Base-by-base conservation (phyloP, 345 rosid species). In the Capsella bursapastoris region DNA sequence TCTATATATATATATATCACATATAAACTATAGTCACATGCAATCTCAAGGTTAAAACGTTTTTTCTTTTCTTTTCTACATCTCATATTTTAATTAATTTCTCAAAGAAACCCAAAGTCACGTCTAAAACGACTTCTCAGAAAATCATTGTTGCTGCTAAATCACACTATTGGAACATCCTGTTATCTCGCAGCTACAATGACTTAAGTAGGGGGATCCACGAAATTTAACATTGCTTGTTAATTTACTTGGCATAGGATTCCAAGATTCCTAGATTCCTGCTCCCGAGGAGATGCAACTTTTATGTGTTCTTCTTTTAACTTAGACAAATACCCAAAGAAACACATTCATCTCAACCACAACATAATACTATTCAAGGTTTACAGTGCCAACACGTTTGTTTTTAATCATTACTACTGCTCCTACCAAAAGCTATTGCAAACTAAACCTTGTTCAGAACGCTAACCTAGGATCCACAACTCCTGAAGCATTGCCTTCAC, bases 401-500 rank as follows among this genome's bases (percentile, higher is more conserved):
- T 45, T 6, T 22, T 45, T 15, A 5, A 0, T n/a, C 50, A 2
- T n/a, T 45, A 45, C 50, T 45, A 45, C 50, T n/a, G 50, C 16
- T 45, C 50, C 18, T 45, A 45, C 18, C 18, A 41, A 41, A 41
- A 41, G n/a, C 47, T 41, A 11, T 12, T 12, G n/a, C 12, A 45
- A 45, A n/a, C 8, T 2, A 45, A 45, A n/a, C 50, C 18, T 45
- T n/a, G 4, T n/a, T 45, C 18, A 45, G 50, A 45, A 45, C 3
- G 50, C 50, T 6, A 45, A 45, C 50, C 6, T 45, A 45, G 50
- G 50, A 45, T 45, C 50, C 50, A 6, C 50, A 45, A 45, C 50
- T 45, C 50, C 50, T 45, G 50, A 45, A 45, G 8, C 22, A 45
- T 45, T 45, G 50, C 50, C 50, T 45, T 45, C 50, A n/a, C 50